Percentiles rank a stretch among this genome's conserved stretches.
phyloP scores from a whole-genome alignment of 2,329 filamentous ascomycete genomes.

The Cryphonectria nitschkei region DNA sequence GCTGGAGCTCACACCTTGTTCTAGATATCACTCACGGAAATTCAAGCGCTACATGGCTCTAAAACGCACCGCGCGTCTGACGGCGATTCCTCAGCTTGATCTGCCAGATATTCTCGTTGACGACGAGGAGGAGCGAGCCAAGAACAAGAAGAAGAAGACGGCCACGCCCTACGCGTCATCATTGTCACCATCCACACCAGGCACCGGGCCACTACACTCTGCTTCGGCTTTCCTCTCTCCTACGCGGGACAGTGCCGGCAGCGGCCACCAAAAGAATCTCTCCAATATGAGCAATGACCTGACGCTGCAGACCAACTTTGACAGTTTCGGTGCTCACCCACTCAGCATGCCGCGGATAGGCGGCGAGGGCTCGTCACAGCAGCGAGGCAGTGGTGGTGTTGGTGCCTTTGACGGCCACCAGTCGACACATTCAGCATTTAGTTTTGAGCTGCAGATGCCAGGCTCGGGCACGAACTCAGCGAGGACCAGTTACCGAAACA shows the following conservation, averaged over 20 bases:
- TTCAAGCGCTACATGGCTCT: constrained; percentile 77
- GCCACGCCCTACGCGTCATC: constrained; percentile 22
- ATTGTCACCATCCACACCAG: constrained; percentile 29
- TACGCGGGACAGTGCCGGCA: constrained; percentile 37
- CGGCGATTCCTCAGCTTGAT: constrained; percentile 74
- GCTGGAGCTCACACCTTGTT: background rate
- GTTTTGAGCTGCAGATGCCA: constrained; percentile 59
- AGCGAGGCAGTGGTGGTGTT: constrained; percentile 34
- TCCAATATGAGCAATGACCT: constrained; percentile 48
- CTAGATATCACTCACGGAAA: constrained; percentile 76
- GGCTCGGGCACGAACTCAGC: constrained; percentile 36
- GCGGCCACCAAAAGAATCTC: constrained; percentile 46
- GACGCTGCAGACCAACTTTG: constrained; percentile 44
- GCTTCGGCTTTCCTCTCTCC: constrained; percentile 42
- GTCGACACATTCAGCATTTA: constrained; percentile 58
- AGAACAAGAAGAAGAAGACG: constrained; percentile 26
- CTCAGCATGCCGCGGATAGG: constrained; percentile 57
- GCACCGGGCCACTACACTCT: constrained; percentile 28
- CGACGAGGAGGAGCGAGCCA: constrained; percentile 62
- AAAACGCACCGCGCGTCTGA: constrained; percentile 77
- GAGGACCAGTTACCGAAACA: constrained; percentile 45
- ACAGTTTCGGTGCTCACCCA: constrained; percentile 47
- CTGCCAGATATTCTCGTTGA: constrained; percentile 92
- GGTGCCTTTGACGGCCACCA: constrained; percentile 38
- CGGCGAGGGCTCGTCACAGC: constrained; percentile 29